These are phyloP conservation scores for Suillus subalutaceus DNA, from an alignment of 768 basidiomycete genomes.

Conservation along the genomic window DNA sequence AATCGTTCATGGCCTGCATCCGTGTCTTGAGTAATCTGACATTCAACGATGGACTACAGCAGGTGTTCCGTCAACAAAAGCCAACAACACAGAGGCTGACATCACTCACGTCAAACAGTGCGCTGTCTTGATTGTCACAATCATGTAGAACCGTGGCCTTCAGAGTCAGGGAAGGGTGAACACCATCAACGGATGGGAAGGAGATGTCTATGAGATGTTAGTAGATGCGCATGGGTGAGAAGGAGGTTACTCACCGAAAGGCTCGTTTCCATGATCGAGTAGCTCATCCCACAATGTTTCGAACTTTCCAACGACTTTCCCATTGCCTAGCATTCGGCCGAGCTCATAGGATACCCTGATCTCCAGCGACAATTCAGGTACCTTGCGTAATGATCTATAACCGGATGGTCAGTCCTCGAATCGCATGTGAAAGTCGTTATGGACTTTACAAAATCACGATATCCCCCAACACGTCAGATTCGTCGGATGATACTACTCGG, in stretches of 20 bases:
- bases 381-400: background rate
- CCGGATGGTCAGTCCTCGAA: background rate
- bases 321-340: background rate
- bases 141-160: background rate
- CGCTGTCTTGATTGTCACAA: background rate
- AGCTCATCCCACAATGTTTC: background rate
- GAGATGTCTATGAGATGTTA: background rate
- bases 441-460: background rate
- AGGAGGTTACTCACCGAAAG: background rate
- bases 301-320: background rate
- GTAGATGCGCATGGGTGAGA: background rate
- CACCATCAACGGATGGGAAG: background rate
- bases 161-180: background rate
- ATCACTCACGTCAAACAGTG: background rate
- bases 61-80: background rate
- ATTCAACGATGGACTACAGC: too few relatives aligned
- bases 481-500: background rate
- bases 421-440: background rate
- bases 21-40: too few relatives aligned
- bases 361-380: background rate
- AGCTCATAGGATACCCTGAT: background rate
- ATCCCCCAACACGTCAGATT: background rate
- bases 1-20: too few relatives aligned
- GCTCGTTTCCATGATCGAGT: background rate
- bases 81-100: background rate